Evolutionary conservation across 1,284 basidiomycete species (phyloP), one percentile per base, ranked within the genome.

Genomic region (Pascua guehoae): DNA sequence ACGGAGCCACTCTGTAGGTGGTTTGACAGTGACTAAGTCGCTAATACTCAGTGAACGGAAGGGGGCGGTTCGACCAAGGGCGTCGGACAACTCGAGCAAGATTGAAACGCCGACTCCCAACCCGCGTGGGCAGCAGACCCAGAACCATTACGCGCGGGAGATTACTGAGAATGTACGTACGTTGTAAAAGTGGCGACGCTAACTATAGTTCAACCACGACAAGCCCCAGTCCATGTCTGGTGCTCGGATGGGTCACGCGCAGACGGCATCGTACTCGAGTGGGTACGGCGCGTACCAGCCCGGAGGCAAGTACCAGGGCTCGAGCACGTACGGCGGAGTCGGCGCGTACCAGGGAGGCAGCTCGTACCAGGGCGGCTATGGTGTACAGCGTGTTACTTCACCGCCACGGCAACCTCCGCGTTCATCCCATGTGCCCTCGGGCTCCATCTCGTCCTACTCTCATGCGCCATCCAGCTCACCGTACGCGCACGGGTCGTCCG

Each of bases 191-290:
- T 32, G 24, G 24, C 24, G 24, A 32, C 38, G 38, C 49, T 49
- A 44, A 49, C 45, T 9, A 24, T 55, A 73, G 68, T 70, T 74
- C 56, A 62, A 61, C 38, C 58, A 65, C n/a, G 62, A 55, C 17
- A 59, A 42, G 17, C 61, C 74, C 8, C 72, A 75, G 62, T 75
- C 74, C 3, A 75, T 75, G 24, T 32, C 24, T 32, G 24, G 24
- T 32, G 24, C 24, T 32, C 3, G 24, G 72, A 68, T 67, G 0
- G 70, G 51, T 8, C 51, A 65, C 54, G 8, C 51, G 51, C 17
- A 65, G 62, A 12, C 39, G 24, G 42, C 43, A 12, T 46, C 48
- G 24, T 55, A 50, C 38, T 53, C 52, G n/a, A 43, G 16, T 49
- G 41, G 40, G 17, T 32, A 49, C 39, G 36, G 32, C 43, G 40